Base-by-base conservation (phyloP, 2,329 filamentous ascomycete species). In the Alternaria burnsii region DNA sequence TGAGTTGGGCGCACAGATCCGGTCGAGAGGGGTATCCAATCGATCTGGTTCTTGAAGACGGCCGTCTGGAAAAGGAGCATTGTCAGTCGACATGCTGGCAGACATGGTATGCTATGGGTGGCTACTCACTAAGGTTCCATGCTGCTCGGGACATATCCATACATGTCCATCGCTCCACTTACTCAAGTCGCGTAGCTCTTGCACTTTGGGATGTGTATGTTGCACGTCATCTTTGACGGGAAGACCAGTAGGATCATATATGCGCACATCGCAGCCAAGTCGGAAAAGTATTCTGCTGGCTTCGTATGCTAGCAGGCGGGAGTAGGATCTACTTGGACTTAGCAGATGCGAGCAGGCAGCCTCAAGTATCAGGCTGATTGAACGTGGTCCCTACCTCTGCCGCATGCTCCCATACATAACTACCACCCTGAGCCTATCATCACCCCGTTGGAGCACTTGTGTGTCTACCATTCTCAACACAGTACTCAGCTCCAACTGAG, bases 1-100 rank as follows among this genome's bases (percentile, higher is more conserved):
- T 91, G 88, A 0, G 88, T 90, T 0, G 87, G 88, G 0, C 88
- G 85, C 0, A 91, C 84, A 9, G 85, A 86, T 24, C 88, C 88
- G 0, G 85, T 85, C 2, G 80, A 83, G 0, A 91, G 79, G 0
- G 88, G 88, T 40, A 90, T 88, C 89, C 88, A 90, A 73, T 91
- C 88, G 48, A 90, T 90, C 65, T 90, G 88, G 65, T 89, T 88
- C 65, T 90, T 90, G 81, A 90, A 90, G 0, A 90, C 85, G 4
- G 83, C 87, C 0, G 88, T 89, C 81, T 86, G 12, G 6, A 24
- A 12, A 38, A 63, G 42, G 43, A 8, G 3, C 10, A 6, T 18
- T 32, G 20, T n/a, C 6, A 55, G 40, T 50, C 14, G 34, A 32
- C 1, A 14, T 28, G 8, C 14, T 8, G 1, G 1, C 11, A 16